These are phyloP conservation scores for Leccinum uliginosum DNA, from an alignment of 768 basidiomycete genomes.

Conservation along the genomic window DNA sequence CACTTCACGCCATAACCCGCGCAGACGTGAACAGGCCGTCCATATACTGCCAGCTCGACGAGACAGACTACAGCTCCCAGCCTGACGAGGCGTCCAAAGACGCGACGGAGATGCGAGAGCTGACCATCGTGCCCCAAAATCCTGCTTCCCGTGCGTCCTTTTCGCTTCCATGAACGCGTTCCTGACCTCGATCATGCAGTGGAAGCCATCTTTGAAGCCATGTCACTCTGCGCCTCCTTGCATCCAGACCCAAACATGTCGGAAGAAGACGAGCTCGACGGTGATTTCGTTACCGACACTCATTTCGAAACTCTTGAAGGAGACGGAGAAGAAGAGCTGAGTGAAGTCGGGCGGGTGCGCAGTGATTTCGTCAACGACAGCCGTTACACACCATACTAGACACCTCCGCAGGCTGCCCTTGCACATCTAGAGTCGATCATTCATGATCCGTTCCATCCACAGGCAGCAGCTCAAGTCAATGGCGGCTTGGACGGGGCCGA, in stretches of 20 bases:
- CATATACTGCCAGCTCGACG: conserved; percentile 94
- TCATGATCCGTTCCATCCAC: conserved; percentile 42
- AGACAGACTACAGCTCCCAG: conserved; percentile 37
- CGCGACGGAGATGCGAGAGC: conserved; percentile 66
- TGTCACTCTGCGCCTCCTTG: conserved; percentile 79
- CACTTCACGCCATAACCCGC: conserved; percentile 89
- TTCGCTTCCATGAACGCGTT: conserved; percentile 1
- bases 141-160: conserved; percentile 53
- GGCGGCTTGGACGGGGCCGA: conserved; percentile 13
- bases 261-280: conserved; percentile 46
- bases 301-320: conserved; percentile 49
- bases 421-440: conserved; percentile 82
- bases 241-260: conserved; percentile 62
- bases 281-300: conserved; percentile 51
- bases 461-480: conserved; percentile 10
- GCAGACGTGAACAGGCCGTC: conserved; percentile 52
- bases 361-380: conserved; percentile 74
- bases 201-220: conserved; percentile 80
- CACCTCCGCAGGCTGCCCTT: conserved; percentile 64
- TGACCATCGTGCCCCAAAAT: conserved; percentile 67
- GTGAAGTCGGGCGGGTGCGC: conserved; percentile 91
- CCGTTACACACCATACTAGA: conserved; percentile 87
- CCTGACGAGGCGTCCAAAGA: conserved; percentile 33
- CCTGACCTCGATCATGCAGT: conserved; percentile 41
- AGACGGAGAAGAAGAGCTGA: conserved; percentile 66